phyloP scores from a whole-genome alignment of 371 early-diverging fungal genomes.

The Smittium culicis region DNA sequence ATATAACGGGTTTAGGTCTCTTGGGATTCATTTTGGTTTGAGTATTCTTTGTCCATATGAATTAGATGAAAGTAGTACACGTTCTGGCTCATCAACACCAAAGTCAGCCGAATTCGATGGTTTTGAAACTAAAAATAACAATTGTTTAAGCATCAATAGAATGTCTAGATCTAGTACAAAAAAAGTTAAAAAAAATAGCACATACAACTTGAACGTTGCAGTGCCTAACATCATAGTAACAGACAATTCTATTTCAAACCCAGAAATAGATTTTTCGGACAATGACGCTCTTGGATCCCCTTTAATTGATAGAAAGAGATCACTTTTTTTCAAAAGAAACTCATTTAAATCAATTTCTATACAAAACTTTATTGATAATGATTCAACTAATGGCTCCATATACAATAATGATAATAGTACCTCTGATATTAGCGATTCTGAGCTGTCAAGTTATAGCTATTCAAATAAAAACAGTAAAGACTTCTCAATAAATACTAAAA shows the following conservation, averaged over 20 bases:
- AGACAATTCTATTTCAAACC: neutral
- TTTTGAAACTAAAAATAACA: neutral
- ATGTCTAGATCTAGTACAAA: neutral
- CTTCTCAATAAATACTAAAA: neutral
- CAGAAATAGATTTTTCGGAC: neutral
- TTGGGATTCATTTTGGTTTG: constrained; percentile 28
- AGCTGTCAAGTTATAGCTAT: neutral
- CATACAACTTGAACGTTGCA: neutral
- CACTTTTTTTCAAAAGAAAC: neutral
- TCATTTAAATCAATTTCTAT: no score
- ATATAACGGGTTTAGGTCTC: constrained; percentile 28
- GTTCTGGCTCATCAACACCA: neutral
- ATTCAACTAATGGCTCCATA: neutral
- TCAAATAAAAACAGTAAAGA: neutral
- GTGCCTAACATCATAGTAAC: neutral
- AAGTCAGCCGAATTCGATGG: neutral
- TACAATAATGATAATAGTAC: no score
- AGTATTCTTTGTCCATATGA: constrained; percentile 30
- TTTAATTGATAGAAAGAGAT: neutral
- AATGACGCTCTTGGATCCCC: neutral
- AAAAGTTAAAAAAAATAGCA: neutral
- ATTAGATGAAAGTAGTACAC: neutral
- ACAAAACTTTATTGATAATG: neutral
- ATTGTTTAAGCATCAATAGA: neutral
- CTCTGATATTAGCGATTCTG: neutral